Base-by-base conservation (phyloP, 495 filamentous ascomycete species). In the Talaromyces adpressus region DNA sequence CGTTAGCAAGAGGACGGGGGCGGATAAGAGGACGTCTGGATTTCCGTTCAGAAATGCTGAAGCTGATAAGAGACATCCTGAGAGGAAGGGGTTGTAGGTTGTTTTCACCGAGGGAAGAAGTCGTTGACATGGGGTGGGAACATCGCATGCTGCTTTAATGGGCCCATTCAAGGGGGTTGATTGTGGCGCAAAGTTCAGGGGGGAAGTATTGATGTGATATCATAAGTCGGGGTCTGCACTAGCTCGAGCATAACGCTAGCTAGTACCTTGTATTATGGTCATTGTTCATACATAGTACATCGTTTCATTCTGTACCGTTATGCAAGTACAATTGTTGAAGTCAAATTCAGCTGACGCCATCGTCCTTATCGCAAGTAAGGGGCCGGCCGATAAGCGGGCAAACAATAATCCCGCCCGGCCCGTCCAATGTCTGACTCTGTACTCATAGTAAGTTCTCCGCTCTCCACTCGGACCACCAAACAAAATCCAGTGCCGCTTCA, bases 11-110 rank as follows among this genome's bases (percentile, higher is more conserved):
- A 84, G 82, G 72, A 93, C 89, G 0, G 90, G 90, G 0, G 89
- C 85, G 5, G 91, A 94, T 71, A 90, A 91, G 78, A 81, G 89
- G 69, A 91, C 85, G 14, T 85, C 87, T 63, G 88, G 89, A 27
- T 96, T 87, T 69, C 92, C 91, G n/a, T 95, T 83, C 67, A 67
- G 66, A 32, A 83, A 82, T 62, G 63, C 65, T 1, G 78, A 81
- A 63, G 84, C 84, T 57, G 82, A 79, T 56, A 89, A 87, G 76
- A 84, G 79, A 74, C 80, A 79, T 69, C 67, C 64, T 23, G 77
- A 70, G 58, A 78, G 77, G 70, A 83, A 79, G 70, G 53, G 58
- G n/a, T 60, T 66, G 52, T 75, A 64, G 32, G 22, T 29, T 4
- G 22, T 23, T 54, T 29, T 20, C 18, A 23, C 8, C 20, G 18